Conservation (phyloP, 1,284 basidiomycete species). For the Abortiporus biennis region DNA sequence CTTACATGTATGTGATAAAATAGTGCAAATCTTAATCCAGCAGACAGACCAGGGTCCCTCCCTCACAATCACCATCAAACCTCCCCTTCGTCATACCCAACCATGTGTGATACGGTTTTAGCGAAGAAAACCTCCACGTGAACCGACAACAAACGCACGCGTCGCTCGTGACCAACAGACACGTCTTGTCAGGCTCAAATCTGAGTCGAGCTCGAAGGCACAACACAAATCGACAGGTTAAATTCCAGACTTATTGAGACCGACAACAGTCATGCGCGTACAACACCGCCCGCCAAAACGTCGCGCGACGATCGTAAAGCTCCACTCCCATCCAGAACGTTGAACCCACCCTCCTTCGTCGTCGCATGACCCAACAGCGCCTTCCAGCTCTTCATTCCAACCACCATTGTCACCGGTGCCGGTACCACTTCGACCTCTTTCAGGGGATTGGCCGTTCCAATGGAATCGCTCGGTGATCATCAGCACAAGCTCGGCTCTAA, state of each 20-base stretch:
- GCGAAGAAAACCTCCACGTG: neutral
- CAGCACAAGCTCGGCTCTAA: conserved; percentile 7
- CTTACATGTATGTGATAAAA: too few species aligned
- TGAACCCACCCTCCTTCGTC: neutral
- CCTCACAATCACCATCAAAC: neutral
- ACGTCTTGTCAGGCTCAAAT: too few species aligned
- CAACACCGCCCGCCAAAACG: too few species aligned
- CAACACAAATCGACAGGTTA: too few species aligned
- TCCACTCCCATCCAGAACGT: neutral
- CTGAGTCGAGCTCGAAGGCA: too few species aligned
- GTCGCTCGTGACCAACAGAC: neutral
- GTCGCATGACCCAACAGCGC: conserved; percentile 10
- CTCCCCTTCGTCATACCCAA: neutral
- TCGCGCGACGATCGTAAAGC: too few species aligned
- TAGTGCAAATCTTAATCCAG: too few species aligned
- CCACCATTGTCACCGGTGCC: conserved; percentile 10
- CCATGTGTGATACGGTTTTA: neutral
- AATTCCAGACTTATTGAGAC: too few species aligned
- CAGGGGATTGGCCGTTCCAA: conserved; percentile 6
- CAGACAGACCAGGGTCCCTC: too few species aligned
- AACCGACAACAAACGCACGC: neutral
- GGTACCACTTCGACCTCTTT: neutral
- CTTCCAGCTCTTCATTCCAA: conserved; percentile 9
- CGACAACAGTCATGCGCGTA: too few species aligned
- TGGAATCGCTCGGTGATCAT: conserved; percentile 8